Base-by-base conservation (phyloP, 2,329 filamentous ascomycete species). In the Graphilbum ipis-grandicollis region DNA sequence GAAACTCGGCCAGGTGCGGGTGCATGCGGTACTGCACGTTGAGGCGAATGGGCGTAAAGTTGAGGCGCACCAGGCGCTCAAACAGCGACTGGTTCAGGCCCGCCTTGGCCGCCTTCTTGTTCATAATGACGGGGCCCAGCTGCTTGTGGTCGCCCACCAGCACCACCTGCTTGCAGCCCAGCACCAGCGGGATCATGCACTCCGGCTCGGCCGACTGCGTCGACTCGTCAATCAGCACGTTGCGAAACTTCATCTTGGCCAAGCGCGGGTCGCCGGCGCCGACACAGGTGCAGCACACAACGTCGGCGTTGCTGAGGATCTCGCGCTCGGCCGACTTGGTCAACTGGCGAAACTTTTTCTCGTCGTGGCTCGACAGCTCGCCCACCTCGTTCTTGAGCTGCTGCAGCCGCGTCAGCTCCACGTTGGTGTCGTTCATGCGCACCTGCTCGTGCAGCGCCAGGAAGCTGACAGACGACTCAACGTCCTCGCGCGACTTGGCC, bases 21-120 rank as follows among this genome's bases (percentile, higher is more conserved):
- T 98, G 90, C 90, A 98, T 98, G 52, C 90, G 88, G 55, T 98
- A 98, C 55, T 98, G 90, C 28, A 93, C 86, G 48, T 93, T 93
- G 38, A 98, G 70, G 37, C 88, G 81, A 47, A 94, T 94, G 8
- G 90, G 90, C 29, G 79, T 76, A 49, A 85, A 79, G 32, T 80
- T 79, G n/a, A 96, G 70, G 50, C 88, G 84, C 48, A 96, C 86
- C 35, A 98, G 68, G 49, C 90, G 84, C 61, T 98, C 90, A 51
- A 98, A 98, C 9, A 98, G 67, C n/a, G 88, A 96, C 57, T 96
- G 90, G 58, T 96, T 94, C 14, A 98, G 67, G 42, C 90, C 90
- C 38, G 90, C 90, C 59, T 96, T 96, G 43, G 90, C 90, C 13
- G 90, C 90, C 60, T 96, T 96, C 69, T 98, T 98, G 68, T 98